Evolutionary conservation across 768 basidiomycete species (phyloP), one percentile per base, ranked within the genome.

Genomic region (Boletus rubroflammeus): DNA sequence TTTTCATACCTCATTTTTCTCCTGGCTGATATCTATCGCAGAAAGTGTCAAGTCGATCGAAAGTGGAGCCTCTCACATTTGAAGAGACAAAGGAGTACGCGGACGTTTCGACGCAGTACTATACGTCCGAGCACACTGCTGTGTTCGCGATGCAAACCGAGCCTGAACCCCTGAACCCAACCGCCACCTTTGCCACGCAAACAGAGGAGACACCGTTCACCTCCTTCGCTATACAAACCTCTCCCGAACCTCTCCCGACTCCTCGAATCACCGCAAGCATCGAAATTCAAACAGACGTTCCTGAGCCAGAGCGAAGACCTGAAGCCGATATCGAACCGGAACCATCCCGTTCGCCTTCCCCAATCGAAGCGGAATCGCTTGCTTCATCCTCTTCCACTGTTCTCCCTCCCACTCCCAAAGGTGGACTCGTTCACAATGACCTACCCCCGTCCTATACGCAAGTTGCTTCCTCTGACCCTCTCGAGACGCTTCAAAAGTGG

Each of bases 331-430:
- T 23, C 2, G 63, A 68, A 48, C 51, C 6, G 0, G 68, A 60
- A 47, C 60, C 57, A 7, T 78, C 78, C 5, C 73, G 78, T 11
- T 76, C 80, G 4, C 74, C 77, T 3, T 79, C 81, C 1, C 78
- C 79, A 3, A 38, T 61, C 23, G 68, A 70, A 49, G 78, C 77
- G 29, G 85, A 86, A 25, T 76, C 82, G 17, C 72, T 86, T 53
- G 83, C 85, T 1, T 89, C 86, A 2, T 89, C 86, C 0, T 87
- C 88, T 4, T 87, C 85, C 1, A 88, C 86, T 14, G 76, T 87
- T 54, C 74, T 84, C 5, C 86, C 88, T 3, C 80, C 87, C 2
- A 89, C 88, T 2, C 85, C 88, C 14, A 82, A 80, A 61, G 75
- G 83, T 14, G 70, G 67, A 46, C 63, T 67, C 29, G 62, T 62